Evolutionary conservation across 805 yeast genomes (phyloP), one percentile per base, ranked within the genome.

Genomic region (Pichia paraexigua): DNA sequence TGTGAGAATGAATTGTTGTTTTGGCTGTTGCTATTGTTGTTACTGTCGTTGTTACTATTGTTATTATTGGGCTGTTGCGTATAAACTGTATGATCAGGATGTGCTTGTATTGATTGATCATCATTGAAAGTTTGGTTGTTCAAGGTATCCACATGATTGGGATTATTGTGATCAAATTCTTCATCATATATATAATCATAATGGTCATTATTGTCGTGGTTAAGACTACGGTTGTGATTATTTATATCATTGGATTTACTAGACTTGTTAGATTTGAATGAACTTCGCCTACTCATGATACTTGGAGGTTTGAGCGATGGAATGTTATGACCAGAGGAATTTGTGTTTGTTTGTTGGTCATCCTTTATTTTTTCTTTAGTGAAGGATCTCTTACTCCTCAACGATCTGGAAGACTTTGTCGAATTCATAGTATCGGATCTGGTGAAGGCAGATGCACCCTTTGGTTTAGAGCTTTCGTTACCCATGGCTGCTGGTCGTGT

Each of bases 381-480:
- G 10, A 48, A 47, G 5, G 69, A 64, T 24, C 58, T 58, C 45
- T 61, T 56, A 46, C 67, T 62, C 46, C 66, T 60, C 2, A 66
- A 48, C 2, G 70, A 66, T 46, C 64, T 57, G 2, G 60, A 55
- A 5, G 69, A 65, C 53, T 56, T 56, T 6, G 59, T 57, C 13
- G 70, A 66, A 6, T 63, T 63, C 13, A 61, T 55, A 1, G 70
- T 66, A 53, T 66, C 69, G 5, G 69, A 55, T 43, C 70, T 56
- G 9, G 62, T 50, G 44, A 66, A 62, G 30, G 58, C 60, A 27
- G 68, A 58, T 41, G 48, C 53, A 7, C 59, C 54, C 46, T 59
- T 63, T 22, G 60, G 64, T 50, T 66, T 66, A 3, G 70, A 66
- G 4, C 67, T 58, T 57, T 66, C 69, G 54, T 66, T 66, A 47